Conservation (phyloP, 2,329 filamentous ascomycete species). For the Monilinia laxa region DNA sequence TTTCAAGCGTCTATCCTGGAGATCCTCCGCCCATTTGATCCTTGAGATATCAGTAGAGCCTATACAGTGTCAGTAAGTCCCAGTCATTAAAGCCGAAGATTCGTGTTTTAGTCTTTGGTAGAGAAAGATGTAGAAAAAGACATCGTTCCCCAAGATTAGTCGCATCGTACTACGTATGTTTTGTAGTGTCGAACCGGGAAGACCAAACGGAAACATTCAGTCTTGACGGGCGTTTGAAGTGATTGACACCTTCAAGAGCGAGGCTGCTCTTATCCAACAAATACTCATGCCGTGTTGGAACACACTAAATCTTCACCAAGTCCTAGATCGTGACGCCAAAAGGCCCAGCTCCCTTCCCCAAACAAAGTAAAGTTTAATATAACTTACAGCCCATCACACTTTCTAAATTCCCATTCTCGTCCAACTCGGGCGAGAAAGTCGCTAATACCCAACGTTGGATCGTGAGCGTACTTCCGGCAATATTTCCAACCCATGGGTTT, state of each 20-base stretch:
- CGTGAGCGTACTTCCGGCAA: constrained; percentile 58
- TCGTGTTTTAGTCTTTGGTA: neutral
- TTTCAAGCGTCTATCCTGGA: constrained; percentile 46
- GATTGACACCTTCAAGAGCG: neutral
- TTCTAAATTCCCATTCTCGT: constrained; percentile 63
- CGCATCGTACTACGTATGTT: neutral
- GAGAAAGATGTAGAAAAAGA: neutral
- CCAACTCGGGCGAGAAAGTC: constrained; percentile 71
- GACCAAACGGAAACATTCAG: neutral
- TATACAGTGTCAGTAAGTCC: constrained; percentile 40
- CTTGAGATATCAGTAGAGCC: constrained; percentile 81
- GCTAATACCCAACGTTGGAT: constrained; percentile 79
- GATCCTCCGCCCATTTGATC: constrained; percentile 62
- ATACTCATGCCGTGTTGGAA: neutral
- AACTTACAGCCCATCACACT: constrained; percentile 62
- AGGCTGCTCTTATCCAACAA: neutral
- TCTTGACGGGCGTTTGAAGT: neutral
- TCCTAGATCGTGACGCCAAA: constrained; percentile 47
- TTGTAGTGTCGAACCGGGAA: neutral
- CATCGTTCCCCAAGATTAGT: neutral
- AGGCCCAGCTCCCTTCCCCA: constrained; percentile 45
- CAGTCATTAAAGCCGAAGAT: constrained; percentile 35
- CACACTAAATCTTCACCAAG: neutral
- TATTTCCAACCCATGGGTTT: constrained; percentile 47
- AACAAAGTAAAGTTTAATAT: constrained; percentile 51